Conservation (phyloP, 768 basidiomycete species). For the Boletus coccyginus region DNA sequence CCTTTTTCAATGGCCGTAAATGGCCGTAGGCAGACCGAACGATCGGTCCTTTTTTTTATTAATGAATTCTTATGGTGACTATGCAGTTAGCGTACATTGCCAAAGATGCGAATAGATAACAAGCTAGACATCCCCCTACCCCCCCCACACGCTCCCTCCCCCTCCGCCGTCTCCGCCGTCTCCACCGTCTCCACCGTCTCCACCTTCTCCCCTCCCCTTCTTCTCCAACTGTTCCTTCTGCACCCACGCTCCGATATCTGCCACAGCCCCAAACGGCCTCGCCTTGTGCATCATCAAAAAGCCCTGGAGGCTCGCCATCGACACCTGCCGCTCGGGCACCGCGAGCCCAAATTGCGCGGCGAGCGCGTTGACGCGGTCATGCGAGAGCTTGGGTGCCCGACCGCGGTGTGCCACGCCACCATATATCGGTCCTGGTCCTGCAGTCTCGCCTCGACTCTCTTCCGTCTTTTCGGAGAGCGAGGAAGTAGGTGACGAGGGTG, state of each 20-base stretch:
- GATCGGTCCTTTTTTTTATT: neutral
- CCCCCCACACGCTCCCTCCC: no score
- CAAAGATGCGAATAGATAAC: neutral
- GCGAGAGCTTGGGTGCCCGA: constrained; percentile 42
- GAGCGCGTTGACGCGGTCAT: constrained; percentile 40
- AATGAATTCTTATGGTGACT: neutral
- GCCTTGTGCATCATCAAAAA: constrained; percentile 72
- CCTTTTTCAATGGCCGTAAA: no score
- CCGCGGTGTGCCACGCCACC: constrained; percentile 28
- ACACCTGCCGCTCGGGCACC: constrained; percentile 46
- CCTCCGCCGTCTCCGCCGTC: neutral
- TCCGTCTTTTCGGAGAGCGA: constrained; percentile 19
- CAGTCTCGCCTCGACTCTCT: neutral
- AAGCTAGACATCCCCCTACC: no score
- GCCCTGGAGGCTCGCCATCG: constrained; percentile 48
- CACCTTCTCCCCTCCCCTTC: constrained; percentile 36
- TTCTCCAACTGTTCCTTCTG: constrained; percentile 37
- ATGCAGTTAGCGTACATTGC: constrained; percentile 3
- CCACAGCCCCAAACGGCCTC: no score
- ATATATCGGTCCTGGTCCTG: neutral
- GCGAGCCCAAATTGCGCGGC: constrained; percentile 53
- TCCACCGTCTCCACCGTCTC: constrained; percentile 3
- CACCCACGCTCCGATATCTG: constrained; percentile 57
- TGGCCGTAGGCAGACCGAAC: no score
- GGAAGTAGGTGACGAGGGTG: neutral